phyloP scores from a whole-genome alignment of 2,329 filamentous ascomycete species.

The Colletotrichum coccodes region DNA sequence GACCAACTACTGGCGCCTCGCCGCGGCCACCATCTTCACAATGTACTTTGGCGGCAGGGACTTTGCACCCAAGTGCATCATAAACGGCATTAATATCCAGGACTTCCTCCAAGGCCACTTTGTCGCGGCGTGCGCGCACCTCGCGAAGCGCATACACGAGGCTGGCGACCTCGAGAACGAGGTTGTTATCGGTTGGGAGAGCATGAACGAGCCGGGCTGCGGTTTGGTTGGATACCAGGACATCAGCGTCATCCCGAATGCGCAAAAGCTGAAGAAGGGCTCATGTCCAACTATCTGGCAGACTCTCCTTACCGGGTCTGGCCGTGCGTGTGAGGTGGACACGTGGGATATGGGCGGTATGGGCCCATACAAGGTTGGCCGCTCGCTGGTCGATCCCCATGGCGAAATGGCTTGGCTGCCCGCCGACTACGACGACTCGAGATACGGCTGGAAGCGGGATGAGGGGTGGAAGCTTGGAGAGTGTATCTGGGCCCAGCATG shows the following conservation, averaged over 20 bases:
- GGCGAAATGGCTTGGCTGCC: conserved; percentile 88
- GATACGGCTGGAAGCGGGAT: conserved; percentile 91
- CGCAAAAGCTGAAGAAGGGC: conserved; percentile 92
- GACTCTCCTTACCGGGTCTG: conserved; percentile 89
- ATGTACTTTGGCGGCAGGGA: conserved; percentile 91
- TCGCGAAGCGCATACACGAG: conserved; percentile 87
- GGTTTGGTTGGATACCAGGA: conserved; percentile 88
- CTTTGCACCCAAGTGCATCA: conserved; percentile 95
- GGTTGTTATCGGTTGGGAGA: conserved; percentile 95
- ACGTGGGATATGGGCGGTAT: conserved; percentile 95
- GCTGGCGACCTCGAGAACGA: conserved; percentile 89
- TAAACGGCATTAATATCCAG: conserved; percentile 95
- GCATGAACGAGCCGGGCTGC: conserved; percentile 92
- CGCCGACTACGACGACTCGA: conserved; percentile 82
- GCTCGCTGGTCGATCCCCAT: conserved; percentile 85
- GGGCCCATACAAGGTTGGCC: conserved; percentile 90
- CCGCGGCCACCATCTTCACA: conserved; percentile 90
- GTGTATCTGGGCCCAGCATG: conserved; percentile 96
- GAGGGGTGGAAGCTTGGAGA: conserved; percentile 91
- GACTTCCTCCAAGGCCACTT: conserved; percentile 94
- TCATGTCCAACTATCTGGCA: conserved; percentile 96
- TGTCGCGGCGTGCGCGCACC: conserved; percentile 79
- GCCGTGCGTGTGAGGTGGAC: conserved; percentile 87
- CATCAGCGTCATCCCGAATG: conserved; percentile 81
- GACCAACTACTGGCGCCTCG: conserved; percentile 92